Evolutionary conservation across 768 basidiomycete genomes (phyloP), one percentile per base, ranked within the genome.

Genomic region (Podaxis sp.): DNA sequence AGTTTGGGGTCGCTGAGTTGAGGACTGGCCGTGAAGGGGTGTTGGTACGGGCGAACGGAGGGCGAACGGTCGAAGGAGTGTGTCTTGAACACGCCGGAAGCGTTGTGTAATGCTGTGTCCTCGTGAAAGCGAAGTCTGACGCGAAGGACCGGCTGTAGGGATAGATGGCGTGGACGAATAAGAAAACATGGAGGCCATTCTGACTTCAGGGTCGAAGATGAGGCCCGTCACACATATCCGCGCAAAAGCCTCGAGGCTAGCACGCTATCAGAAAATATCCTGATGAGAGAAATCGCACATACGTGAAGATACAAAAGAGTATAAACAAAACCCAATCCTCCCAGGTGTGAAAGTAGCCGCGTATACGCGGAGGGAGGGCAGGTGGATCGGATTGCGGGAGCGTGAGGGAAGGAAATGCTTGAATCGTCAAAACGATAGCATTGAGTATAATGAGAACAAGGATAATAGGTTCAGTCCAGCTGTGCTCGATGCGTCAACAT

Each of bases 141-240:
- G 71, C 63, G 68, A 63, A n/a, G 69, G 69, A 15, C 68, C 68
- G 33, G 76, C 63, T 12, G 66, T 67, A 24, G 71, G 69, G 51
- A 67, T 71, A 72, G 41, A 61, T 67, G 71, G 58, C 66, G 72
- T 71, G 27, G 78, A 72, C 8, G 75, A 71, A 2, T 79, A 72
- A 38, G 77, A 73, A 68, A 86, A 84, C 4, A 84, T 67, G 33
- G 81, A 69, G 55, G 80, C 80, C 57, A 83, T 73, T 46, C 82
- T 80, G 5, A 90, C 75, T 65, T 92, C 89, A 13, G 93, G 93
- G 72, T 96, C 94, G 53, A 97, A 81, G 17, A 98, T 71, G 65
- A 98, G 84, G 24, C 96, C 96, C 25, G 90, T 92, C 33, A 94
- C 90, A 68, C 93, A 85, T 70, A 96, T 95, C 25, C 96, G 89